Percentiles rank a stretch among this genome's conserved stretches.
Conservation (phyloP, 1,284 basidiomycete species). For the Ceratobasidium papillatum region DNA sequence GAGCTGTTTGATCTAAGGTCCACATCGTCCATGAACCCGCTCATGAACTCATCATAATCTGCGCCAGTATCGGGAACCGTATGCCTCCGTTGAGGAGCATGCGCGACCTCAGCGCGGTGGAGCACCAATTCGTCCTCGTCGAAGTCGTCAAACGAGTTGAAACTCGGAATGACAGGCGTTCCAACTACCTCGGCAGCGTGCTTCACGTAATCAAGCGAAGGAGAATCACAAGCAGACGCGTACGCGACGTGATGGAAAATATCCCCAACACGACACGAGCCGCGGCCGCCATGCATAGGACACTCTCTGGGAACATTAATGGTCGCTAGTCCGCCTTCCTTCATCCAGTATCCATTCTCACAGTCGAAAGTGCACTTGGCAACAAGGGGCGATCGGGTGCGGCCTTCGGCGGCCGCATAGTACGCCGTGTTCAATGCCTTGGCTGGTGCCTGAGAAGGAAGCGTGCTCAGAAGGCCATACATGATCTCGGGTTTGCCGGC, state of each 20-base stretch:
- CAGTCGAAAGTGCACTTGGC: slow-evolving; percentile 20
- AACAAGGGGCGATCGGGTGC: neutral
- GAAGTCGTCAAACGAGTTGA: neutral
- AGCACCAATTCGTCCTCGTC: slow-evolving; percentile 34
- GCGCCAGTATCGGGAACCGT: neutral
- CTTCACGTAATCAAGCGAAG: neutral
- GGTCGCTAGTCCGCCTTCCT: neutral
- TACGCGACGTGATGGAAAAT: slow-evolving; percentile 7
- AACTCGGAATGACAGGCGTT: neutral
- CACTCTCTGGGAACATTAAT: slow-evolving; percentile 12
- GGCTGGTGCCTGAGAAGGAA: neutral
- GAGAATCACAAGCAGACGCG: neutral
- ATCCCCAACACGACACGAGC: slow-evolving; percentile 3
- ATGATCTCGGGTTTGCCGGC: neutral
- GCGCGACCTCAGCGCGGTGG: slow-evolving; percentile 4
- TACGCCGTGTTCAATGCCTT: slow-evolving; percentile 30
- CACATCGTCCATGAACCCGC: slow-evolving; percentile 37
- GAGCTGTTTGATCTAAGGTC: slow-evolving; percentile 11
- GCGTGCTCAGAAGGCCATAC: slow-evolving; percentile 9
- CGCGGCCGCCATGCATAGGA: slow-evolving; percentile 24
- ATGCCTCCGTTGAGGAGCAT: neutral
- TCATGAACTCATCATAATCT: slow-evolving; percentile 35
- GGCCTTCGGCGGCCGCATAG: slow-evolving; percentile 17
- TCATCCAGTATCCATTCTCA: slow-evolving; percentile 13
- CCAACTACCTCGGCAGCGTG: slow-evolving; percentile 22